Evolutionary conservation across 2,329 filamentous ascomycete species (phyloP).

Genomic region (Zymoseptoria tritici): DNA sequence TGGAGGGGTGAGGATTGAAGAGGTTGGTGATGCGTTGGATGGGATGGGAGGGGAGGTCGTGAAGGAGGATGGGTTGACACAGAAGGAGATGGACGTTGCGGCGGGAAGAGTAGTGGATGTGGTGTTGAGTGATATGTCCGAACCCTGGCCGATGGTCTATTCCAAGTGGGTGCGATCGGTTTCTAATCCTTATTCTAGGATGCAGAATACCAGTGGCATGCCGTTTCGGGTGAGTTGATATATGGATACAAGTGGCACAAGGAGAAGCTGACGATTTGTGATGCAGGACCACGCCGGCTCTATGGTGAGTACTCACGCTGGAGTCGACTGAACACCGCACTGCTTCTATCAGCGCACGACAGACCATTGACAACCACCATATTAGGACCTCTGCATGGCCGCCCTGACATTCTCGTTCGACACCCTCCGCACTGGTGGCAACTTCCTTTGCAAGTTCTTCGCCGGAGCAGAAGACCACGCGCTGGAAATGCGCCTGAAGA

Average conservation of each 20-base stretch:
- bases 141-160: conserved; percentile 77
- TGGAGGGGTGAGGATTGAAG: conserved; percentile 31
- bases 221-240: background rate
- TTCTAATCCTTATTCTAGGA: conserved; percentile 93
- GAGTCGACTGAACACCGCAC: background rate
- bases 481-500: conserved; percentile 66
- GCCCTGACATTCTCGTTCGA: conserved; percentile 81
- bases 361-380: background rate
- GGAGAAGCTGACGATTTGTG: background rate
- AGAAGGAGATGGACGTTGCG: conserved; percentile 21
- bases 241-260: background rate
- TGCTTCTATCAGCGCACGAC: background rate
- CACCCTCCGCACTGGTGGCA: conserved; percentile 71
- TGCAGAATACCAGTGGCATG: conserved; percentile 97
- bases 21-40: conserved; percentile 36
- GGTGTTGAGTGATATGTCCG: conserved; percentile 98
- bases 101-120: conserved; percentile 67
- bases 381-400: conserved; percentile 81
- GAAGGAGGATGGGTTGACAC: conserved; percentile 11
- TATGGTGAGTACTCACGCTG: conserved; percentile 60
- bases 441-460: conserved; percentile 98
- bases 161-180: conserved; percentile 79
- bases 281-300: conserved; percentile 88
- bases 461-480: conserved; percentile 79
- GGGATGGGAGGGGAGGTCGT: conserved; percentile 46